These are phyloP conservation scores for Trametes elegans DNA, from an alignment of 768 basidiomycete species.

Conservation along the genomic window DNA sequence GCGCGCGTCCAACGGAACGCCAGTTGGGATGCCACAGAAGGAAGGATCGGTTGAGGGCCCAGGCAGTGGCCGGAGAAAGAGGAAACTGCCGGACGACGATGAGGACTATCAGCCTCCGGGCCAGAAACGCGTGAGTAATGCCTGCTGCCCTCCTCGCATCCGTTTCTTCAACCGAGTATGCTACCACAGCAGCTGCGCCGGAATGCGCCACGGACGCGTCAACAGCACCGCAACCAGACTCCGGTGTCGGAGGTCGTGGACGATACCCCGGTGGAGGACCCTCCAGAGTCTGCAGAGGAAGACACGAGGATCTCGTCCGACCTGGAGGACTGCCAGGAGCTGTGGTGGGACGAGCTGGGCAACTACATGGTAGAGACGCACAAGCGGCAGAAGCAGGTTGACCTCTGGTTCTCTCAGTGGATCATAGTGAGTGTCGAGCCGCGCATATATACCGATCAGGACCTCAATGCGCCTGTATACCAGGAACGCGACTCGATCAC, in stretches of 20 bases:
- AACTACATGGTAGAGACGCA: conserved; percentile 72
- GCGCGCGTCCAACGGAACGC: conserved; percentile 23
- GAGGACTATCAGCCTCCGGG: conserved; percentile 52
- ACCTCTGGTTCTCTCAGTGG: conserved; percentile 69
- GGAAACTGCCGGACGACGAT: conserved; percentile 51
- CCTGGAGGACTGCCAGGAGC: conserved; percentile 75
- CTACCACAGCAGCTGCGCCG: conserved; percentile 28
- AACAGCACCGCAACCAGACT: conserved; percentile 26
- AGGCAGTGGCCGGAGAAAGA: conserved; percentile 41
- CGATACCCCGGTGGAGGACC: conserved; percentile 28
- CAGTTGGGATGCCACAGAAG: conserved; percentile 11
- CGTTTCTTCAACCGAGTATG: not conserved
- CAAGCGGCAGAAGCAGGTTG: conserved; percentile 69
- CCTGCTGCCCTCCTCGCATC: too few relatives aligned
- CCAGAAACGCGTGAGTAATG: conserved; percentile 54
- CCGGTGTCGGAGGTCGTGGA: conserved; percentile 24
- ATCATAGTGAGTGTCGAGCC: conserved; percentile 48
- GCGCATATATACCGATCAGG: not conserved
- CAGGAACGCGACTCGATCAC: conserved; percentile 71
- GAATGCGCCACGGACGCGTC: conserved; percentile 38
- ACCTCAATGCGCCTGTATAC: not conserved
- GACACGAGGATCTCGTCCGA: conserved; percentile 64
- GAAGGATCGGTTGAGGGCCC: conserved; percentile 21
- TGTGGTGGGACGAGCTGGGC: conserved; percentile 70
- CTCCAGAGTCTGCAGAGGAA: conserved; percentile 37